Conservation (phyloP, 1,139 yeast genomes). For the Protomyces gravidus region DNA sequence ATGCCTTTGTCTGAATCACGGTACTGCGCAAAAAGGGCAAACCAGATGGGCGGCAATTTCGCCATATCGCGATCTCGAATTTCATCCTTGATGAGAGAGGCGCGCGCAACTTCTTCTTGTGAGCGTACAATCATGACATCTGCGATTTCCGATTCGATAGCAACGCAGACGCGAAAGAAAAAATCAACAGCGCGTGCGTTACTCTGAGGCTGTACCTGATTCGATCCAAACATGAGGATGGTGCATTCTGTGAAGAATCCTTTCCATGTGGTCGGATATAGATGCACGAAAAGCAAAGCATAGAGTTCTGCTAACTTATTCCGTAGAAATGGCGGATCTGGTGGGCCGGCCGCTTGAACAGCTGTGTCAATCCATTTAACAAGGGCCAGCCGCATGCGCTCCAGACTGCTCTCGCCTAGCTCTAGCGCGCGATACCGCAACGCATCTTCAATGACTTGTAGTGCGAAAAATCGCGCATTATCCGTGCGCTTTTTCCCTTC, state of each 20-base stretch:
- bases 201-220: conserved; percentile 35
- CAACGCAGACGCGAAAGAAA: conserved; percentile 65
- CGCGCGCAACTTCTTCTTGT: conserved; percentile 56
- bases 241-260: conserved; percentile 65
- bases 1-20: conserved; percentile 46
- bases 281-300: conserved; percentile 62
- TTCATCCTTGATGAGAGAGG: conserved; percentile 69
- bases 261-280: conserved; percentile 62
- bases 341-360: conserved; percentile 19
- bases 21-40: conserved; percentile 47
- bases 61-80: conserved; percentile 74
- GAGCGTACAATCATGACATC: conserved; percentile 78
- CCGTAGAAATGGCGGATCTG: conserved; percentile 45
- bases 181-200: conserved; percentile 63
- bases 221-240: conserved; percentile 38
- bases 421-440: conserved; percentile 40
- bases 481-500: conserved; percentile 40
- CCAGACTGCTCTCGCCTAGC: conserved; percentile 46
- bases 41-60: conserved; percentile 66
- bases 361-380: conserved; percentile 43
- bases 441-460: conserved; percentile 73
- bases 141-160: conserved; percentile 87
- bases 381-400: conserved; percentile 48
- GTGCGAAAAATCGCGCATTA: conserved; percentile 60
- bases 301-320: conserved; percentile 76